Percentiles rank a stretch among this genome's conserved stretches.
Evolutionary conservation across 2,329 filamentous ascomycete genomes (phyloP).

Genomic region (Ophiostoma piceae): DNA sequence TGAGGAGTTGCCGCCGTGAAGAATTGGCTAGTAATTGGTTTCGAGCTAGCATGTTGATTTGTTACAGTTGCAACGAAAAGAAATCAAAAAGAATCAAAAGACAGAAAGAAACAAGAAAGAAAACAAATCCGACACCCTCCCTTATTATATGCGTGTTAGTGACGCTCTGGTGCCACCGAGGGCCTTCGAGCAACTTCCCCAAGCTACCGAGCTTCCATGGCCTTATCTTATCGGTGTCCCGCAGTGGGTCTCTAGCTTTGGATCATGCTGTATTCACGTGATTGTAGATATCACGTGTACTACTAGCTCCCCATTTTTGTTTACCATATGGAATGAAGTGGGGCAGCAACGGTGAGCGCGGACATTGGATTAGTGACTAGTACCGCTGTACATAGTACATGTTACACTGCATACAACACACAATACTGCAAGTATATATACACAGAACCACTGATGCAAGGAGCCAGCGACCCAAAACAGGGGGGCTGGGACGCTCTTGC

Average conservation of each 20-base stretch:
- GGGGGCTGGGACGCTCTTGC: constrained; percentile 5
- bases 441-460: not conserved
- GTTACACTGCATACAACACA: not conserved
- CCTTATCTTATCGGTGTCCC: constrained; percentile 14
- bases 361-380: not conserved
- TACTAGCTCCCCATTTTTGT: not conserved
- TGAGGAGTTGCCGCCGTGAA: constrained; percentile 10
- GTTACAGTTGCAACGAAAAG: not conserved
- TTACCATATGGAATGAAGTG: constrained; percentile 2
- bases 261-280: not conserved
- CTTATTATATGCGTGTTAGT: constrained; percentile 5
- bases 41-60: constrained; percentile 4
- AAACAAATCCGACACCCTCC: not conserved
- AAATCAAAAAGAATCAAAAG: not conserved
- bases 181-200: constrained; percentile 12
- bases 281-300: not conserved
- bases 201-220: constrained; percentile 8
- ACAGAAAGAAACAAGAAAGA: not conserved
- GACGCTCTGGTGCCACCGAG: constrained; percentile 5
- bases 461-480: not conserved
- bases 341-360: not conserved
- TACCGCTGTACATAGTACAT: not conserved
- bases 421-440: not conserved
- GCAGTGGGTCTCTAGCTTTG: not conserved
- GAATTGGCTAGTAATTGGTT: not conserved